Percentiles rank a stretch among this genome's conserved stretches.
Evolutionary conservation across 495 filamentous ascomycete genomes (phyloP).

Genomic region (Xylaria curta): DNA sequence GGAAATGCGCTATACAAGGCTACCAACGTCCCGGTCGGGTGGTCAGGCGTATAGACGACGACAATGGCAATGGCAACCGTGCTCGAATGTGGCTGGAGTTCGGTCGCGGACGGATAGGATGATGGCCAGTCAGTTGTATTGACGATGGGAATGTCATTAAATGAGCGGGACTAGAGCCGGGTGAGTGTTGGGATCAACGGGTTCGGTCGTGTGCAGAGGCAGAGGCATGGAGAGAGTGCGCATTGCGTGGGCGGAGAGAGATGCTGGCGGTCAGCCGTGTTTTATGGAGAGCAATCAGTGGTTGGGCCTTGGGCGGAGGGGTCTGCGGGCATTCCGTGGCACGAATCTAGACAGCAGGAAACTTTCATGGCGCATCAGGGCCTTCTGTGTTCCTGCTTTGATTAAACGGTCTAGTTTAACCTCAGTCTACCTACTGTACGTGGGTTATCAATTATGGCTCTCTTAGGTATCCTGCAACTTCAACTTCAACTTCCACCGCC

Average conservation of each 20-base stretch:
- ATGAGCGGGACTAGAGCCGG: not conserved
- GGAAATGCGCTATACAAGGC: constrained; percentile 19
- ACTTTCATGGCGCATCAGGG: not conserved
- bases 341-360: constrained; percentile 7
- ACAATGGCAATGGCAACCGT: not conserved
- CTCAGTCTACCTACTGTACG: not conserved
- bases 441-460: not conserved
- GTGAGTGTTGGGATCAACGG: not conserved
- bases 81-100: not conserved
- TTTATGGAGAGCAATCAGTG: constrained; percentile 9
- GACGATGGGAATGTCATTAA: not conserved
- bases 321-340: constrained; percentile 11
- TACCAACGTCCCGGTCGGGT: constrained; percentile 17
- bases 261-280: constrained; percentile 19
- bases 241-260: not conserved
- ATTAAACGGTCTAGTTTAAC: not conserved
- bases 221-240: constrained; percentile 8
- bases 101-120: not conserved
- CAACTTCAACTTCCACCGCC: not conserved
- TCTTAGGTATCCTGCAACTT: not conserved
- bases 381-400: not conserved
- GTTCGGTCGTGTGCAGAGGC: constrained; percentile 3
- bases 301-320: constrained; percentile 7
- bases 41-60: constrained; percentile 6
- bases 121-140: not conserved